Evolutionary conservation across 345 rosid genomes (phyloP), one percentile per base, ranked within the genome.

Genomic region (Firmiana major): DNA sequence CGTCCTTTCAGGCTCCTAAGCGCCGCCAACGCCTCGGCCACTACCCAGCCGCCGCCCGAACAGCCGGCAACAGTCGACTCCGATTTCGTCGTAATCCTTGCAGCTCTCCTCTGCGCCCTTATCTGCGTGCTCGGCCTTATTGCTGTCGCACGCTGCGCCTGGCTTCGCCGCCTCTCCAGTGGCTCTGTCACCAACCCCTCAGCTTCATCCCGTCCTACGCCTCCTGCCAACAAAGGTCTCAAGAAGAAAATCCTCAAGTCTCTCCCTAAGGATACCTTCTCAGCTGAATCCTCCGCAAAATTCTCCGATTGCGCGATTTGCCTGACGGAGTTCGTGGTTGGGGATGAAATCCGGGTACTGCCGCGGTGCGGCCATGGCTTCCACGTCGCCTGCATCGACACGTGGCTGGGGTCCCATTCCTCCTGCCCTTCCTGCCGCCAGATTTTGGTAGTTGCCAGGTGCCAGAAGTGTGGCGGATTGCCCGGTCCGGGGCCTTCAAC

Each of bases 401-500:
- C 88, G 73, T 96, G 99, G 99, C 88, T 96, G 0, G 94, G 91
- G 13, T 89, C 97, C 24, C 98, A 89, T 86, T 96, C 98, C 12
- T 92, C 99, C 1, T 96, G 99, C 79, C 99, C 98, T 15, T 96
- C 97, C 0, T 92, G 97, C 89, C 97, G 97, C 54, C 93, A 89
- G 81, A 85, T 90, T 34, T 77, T 90, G 66, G 90, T 80, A 26
- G 91, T 89, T 17, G 71, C 87, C 28, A 78, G 94, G 75, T 89
- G 94, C 79, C 89, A 87, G 26, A 89, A 90, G 87, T 92, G 94
- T 19, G 94, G 94, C 0, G 94, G 93, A 0, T 55, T 90, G 43
- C 91, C 96, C 31, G 80, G 13, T 0, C 40, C 81, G 24, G 74
- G 85, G 21, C 74, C 81, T 1, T 73, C 80, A 8, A 83, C 86